phyloP scores from a whole-genome alignment of 140 eudicot species.

The Ambrosia hybrid region DNA sequence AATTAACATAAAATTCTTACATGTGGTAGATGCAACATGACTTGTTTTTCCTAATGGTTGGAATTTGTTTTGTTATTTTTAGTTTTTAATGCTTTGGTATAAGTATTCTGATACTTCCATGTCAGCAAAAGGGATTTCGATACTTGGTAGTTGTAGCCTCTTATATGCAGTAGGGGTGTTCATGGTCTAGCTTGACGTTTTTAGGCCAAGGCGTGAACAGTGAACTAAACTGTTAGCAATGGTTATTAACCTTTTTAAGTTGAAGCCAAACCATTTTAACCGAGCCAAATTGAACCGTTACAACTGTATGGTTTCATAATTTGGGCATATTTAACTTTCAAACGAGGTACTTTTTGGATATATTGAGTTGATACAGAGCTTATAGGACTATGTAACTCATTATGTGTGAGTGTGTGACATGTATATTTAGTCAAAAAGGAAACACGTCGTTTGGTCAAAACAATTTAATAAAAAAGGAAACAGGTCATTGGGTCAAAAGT shows the following conservation, averaged over 20 bases:
- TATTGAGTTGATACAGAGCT: background rate
- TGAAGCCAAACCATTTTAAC: background rate
- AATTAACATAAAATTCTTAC: conserved; percentile 3
- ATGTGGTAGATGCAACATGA: conserved; percentile 8
- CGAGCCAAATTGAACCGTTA: background rate
- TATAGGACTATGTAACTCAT: background rate
- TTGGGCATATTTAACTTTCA: background rate
- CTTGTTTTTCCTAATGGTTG: conserved; percentile 4
- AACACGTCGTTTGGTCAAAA: too few species aligned
- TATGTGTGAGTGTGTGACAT: background rate
- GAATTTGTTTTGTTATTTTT: background rate
- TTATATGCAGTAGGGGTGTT: background rate
- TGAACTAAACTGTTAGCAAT: background rate
- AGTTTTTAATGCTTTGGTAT: background rate
- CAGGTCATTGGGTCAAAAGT: too few species aligned
- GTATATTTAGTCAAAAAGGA: background rate
- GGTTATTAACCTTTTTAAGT: background rate
- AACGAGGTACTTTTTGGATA: background rate
- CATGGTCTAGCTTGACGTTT: background rate
- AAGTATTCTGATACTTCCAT: background rate
- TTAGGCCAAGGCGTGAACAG: background rate
- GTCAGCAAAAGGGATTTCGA: conserved; percentile 4
- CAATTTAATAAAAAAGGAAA: background rate
- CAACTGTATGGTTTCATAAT: background rate
- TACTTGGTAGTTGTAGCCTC: conserved; percentile 7